Evolutionary conservation across 2,329 filamentous ascomycete genomes (phyloP).

Genomic region (Escovopsis sp.): DNA sequence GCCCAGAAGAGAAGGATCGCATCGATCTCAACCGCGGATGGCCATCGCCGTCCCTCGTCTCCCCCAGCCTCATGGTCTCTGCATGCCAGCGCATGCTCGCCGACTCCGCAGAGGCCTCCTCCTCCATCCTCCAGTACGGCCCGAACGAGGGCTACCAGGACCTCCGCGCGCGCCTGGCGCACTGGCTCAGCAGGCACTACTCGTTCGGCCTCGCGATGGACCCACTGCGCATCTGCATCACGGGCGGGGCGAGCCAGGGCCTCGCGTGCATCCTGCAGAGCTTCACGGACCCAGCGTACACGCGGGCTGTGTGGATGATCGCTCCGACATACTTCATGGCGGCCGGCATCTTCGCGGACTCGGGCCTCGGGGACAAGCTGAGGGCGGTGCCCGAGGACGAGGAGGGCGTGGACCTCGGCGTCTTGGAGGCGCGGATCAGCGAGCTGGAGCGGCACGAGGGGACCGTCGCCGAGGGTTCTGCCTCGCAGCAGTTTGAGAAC

Average conservation of each 20-base stretch:
- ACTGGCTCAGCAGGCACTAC: conserved; percentile 57
- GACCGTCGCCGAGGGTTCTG: too few species aligned
- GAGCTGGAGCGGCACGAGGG: conserved; percentile 13
- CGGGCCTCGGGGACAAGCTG: conserved; percentile 54
- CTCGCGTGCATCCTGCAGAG: conserved; percentile 63
- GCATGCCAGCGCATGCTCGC: conserved; percentile 48
- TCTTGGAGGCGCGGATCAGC: conserved; percentile 18
- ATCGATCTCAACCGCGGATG: conserved; percentile 58
- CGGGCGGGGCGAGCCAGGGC: conserved; percentile 74
- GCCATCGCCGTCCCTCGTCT: conserved; percentile 50
- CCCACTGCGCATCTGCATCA: conserved; percentile 57
- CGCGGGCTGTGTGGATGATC: conserved; percentile 63
- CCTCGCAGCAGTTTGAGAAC: neutral
- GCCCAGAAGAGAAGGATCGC: conserved; percentile 18
- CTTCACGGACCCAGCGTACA: conserved; percentile 66
- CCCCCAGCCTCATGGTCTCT: conserved; percentile 43
- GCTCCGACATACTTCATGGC: conserved; percentile 76
- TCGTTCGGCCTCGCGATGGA: conserved; percentile 17
- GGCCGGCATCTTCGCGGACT: conserved; percentile 72
- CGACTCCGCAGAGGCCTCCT: conserved; percentile 36
- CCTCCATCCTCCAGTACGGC: conserved; percentile 61
- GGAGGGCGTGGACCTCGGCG: conserved; percentile 58
- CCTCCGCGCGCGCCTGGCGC: conserved; percentile 52
- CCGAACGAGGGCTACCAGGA: conserved; percentile 60
- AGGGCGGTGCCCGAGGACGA: conserved; percentile 61